A percentile compares a stretch with the other conserved stretches of the same genome.
phyloP scores from a whole-genome alignment of 106 monocot species.

The Alisma plantagoaquatica region DNA sequence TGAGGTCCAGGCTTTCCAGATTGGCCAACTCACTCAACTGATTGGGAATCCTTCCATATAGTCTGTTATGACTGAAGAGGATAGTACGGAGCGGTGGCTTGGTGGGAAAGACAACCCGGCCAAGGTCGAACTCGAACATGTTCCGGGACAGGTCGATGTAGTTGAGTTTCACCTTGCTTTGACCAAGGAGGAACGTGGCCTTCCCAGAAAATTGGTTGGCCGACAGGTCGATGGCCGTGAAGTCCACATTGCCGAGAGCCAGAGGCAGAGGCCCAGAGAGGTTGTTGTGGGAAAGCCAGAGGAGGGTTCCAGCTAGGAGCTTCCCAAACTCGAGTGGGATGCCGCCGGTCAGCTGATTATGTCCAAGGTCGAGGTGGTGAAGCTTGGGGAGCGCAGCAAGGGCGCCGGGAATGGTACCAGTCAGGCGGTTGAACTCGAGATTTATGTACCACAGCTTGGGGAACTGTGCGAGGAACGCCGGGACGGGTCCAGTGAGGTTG shows the following conservation, averaged over 20 bases:
- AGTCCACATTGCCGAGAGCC: neutral
- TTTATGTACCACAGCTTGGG: conserved; percentile 15
- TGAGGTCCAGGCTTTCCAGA: conserved; percentile 31
- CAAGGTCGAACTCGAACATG: conserved; percentile 29
- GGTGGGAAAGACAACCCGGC: conserved; percentile 12
- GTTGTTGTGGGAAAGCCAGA: conserved; percentile 6
- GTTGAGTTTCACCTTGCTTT: conserved; percentile 16
- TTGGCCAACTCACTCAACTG: neutral
- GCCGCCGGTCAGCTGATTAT: conserved; percentile 30
- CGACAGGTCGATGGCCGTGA: conserved; percentile 4
- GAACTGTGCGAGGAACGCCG: conserved; percentile 24
- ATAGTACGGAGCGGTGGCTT: conserved; percentile 1
- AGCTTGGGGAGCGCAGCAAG: too few species aligned
- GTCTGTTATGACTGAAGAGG: conserved; percentile 20
- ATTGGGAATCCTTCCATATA: conserved; percentile 30
- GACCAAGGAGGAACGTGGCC: too few species aligned
- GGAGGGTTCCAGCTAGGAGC: conserved; percentile 8
- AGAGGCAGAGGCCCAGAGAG: conserved; percentile 2
- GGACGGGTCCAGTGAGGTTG: conserved; percentile 35
- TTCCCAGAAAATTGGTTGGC: conserved; percentile 6
- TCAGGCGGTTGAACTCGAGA: conserved; percentile 33
- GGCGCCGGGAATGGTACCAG: too few species aligned
- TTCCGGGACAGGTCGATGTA: conserved; percentile 7
- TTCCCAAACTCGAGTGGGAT: conserved; percentile 33
- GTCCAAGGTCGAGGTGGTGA: too few species aligned